These are phyloP conservation scores for Fusarium sp. DNA, from an alignment of 2,329 filamentous ascomycete species.

Conservation along the genomic window DNA sequence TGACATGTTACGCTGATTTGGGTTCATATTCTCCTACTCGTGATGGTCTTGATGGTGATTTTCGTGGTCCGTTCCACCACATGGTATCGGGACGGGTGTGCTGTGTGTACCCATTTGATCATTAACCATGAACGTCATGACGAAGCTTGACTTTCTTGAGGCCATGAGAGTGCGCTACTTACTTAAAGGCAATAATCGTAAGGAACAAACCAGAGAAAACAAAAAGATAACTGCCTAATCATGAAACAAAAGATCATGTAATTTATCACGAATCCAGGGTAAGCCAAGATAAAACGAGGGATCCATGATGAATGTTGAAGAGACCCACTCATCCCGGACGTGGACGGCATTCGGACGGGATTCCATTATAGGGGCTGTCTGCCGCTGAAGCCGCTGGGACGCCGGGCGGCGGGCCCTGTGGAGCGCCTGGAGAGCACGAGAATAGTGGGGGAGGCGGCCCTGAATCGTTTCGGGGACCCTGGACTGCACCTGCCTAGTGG, in stretches of 20 bases:
- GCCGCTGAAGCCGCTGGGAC: slow-evolving; percentile 15
- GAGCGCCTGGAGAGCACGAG: slow-evolving; percentile 1
- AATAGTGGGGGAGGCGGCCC: slow-evolving; percentile 9
- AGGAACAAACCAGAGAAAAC: neutral
- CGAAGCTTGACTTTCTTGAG: neutral
- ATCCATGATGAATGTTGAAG: neutral
- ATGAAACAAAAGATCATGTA: neutral
- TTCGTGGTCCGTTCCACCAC: slow-evolving; percentile 5
- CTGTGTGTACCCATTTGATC: neutral
- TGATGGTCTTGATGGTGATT: neutral
- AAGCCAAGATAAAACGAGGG: neutral
- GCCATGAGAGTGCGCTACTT: neutral
- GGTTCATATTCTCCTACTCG: neutral
- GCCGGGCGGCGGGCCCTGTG: slow-evolving; percentile 4
- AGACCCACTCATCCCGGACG: neutral
- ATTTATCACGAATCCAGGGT: neutral
- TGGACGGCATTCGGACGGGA: neutral
- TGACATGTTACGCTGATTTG: neutral
- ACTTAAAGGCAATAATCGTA: neutral
- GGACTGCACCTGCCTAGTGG: neutral
- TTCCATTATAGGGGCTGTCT: slow-evolving; percentile 18
- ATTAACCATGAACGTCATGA: neutral
- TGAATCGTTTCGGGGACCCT: slow-evolving; percentile 8
- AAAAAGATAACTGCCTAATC: neutral
- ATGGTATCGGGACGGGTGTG: neutral